phyloP scores from a whole-genome alignment of 2,329 filamentous ascomycete genomes.

The Pyrenophora teres region DNA sequence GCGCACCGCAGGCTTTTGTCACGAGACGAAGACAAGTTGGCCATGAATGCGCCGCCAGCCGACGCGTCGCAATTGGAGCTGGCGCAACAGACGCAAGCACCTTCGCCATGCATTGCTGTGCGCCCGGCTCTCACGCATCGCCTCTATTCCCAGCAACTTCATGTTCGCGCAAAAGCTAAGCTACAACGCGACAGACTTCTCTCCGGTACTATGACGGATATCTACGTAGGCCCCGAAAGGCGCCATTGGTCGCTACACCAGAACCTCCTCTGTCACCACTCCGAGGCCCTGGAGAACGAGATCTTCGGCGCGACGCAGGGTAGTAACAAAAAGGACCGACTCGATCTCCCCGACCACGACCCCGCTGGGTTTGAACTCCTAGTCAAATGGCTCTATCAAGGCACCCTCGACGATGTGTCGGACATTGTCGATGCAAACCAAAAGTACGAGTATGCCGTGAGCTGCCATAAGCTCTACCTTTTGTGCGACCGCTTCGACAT shows the following conservation, averaged over 20 bases:
- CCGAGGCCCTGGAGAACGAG: conserved; percentile 51
- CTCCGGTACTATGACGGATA: conserved; percentile 57
- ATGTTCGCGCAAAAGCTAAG: conserved; percentile 52
- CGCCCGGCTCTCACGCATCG: conserved; percentile 43
- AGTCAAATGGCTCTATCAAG: conserved; percentile 63
- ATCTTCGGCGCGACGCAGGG: conserved; percentile 45
- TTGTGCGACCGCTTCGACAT: conserved; percentile 59
- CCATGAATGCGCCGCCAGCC: conserved; percentile 21
- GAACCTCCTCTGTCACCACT: conserved; percentile 59
- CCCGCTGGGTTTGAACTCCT: conserved; percentile 59
- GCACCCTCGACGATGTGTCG: conserved; percentile 56
- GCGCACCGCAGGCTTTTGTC: conserved; percentile 20
- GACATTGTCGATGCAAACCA: conserved; percentile 51
- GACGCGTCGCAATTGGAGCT: conserved; percentile 13
- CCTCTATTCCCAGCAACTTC: conserved; percentile 46
- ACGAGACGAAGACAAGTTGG: conserved; percentile 15
- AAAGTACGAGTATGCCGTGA: conserved; percentile 60
- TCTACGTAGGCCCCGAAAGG: conserved; percentile 55
- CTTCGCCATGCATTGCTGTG: conserved; percentile 29
- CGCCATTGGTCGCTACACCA: conserved; percentile 59
- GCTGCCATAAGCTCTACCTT: conserved; percentile 59
- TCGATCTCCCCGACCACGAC: conserved; percentile 57
- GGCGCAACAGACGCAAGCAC: conserved; percentile 16
- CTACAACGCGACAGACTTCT: conserved; percentile 56
- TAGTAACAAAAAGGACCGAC: conserved; percentile 43